Evolutionary conservation across 805 yeast genomes (phyloP), one percentile per base, ranked within the genome.

Genomic region (Candida nemodendra): DNA sequence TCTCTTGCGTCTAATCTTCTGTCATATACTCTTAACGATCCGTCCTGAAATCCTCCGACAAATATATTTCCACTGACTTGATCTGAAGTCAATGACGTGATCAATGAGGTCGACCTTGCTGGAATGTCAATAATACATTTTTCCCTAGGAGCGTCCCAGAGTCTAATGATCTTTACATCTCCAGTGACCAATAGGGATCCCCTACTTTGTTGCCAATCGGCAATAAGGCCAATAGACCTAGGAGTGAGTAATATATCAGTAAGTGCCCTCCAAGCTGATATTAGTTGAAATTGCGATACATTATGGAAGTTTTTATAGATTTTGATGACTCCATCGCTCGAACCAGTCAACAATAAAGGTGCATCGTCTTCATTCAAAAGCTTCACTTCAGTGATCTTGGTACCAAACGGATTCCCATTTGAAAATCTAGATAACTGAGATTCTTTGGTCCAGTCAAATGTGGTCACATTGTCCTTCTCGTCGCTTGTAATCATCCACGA

Each of bases 91-190:
- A 93, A 66, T 0, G 95, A 74, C 0, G 96, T 84, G 34, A 93
- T 83, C n/a, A 91, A 79, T 14, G 91, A 80, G 1, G 95, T 79
- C 0, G 96, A 86, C 39, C 96, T 73, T 0, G 95, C 95, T 0
- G 98, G 96, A 34, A 93, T 83, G 53, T 89, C 96, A 13, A 78
- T 77, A 32, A 86, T 72, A 55, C 96, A 84, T 35, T 84, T 70
- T 56, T 93, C 99, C 24, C 96, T 70, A 9, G 96, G 93, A 0
- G 98, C 98, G 64, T 93, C 98, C 99, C 99, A 93, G 2, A 90
- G 71, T 40, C 95, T 70, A 38, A 93, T 87, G 17, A 89, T 81
- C 52, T 90, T 86, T 7, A 87, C 95, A 66, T 93, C 98, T 31
- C 99, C 99, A 27, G 96, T 89, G 1, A 86, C 96, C 37, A 91